Base-by-base conservation (phyloP, 441 rosid genomes). In the Geranium incanum region DNA sequence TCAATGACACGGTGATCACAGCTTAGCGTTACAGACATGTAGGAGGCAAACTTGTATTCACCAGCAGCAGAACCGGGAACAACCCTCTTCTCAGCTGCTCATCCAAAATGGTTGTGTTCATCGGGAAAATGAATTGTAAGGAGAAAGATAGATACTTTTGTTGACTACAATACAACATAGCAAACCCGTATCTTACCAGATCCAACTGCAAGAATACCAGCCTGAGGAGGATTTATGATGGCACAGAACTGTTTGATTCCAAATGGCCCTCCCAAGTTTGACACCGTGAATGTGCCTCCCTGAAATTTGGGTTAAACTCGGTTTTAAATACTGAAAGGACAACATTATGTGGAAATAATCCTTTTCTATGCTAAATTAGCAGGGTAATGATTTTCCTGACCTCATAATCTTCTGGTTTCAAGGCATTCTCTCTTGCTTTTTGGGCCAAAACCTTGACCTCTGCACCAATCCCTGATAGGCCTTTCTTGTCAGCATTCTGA, bases 261-360 rank as follows among this genome's bases (percentile, higher is more conserved):
- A 48, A 90, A 92, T 11, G 99, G 97, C 45, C 98, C 98, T 77
- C 99, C 99, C 84, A 94, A 82, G 83, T 94, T 94, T 71, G 99
- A 87, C 33, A 94, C 96, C 2, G 97, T 94, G 68, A 94, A 94
- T 37, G 99, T 92, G 72, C 99, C 99, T 78, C 97, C 94, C 97
- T 94, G 90, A 36, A 77, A 78, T 66, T 18, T n/a, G n/a, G 38
- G 36, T 71, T 67, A 79, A 69, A 12, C 62, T 52, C 11, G 70
- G 21, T 55, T 76, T 64, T 13, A 18, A 7, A 11, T 5, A 62
- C 13, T 62, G 15, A 12, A 28, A 28, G 33, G 33, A 28, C 33
- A 28, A 28, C 33, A 28, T 28, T 28, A 28, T 28, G 33, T 28
- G 33, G 16, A 3, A 70, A 50, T 67, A 21, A 52, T 60, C n/a